These are phyloP conservation scores for Saccharomycopsis malanga DNA, from an alignment of 805 yeast genomes.

Conservation along the genomic window DNA sequence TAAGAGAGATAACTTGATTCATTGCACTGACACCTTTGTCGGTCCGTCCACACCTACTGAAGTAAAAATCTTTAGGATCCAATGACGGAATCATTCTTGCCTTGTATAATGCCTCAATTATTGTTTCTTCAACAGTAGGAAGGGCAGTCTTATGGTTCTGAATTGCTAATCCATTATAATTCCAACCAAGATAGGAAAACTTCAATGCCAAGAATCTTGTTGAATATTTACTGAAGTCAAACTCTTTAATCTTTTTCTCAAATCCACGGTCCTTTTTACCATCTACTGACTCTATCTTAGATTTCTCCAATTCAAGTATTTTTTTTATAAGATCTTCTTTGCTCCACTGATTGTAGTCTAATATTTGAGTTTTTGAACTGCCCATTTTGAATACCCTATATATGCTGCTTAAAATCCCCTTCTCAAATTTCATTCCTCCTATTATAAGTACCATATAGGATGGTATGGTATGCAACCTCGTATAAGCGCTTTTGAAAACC, in stretches of 20 bases:
- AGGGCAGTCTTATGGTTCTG: conserved; percentile 71
- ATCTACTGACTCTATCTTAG: not conserved
- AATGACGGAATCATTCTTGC: conserved; percentile 57
- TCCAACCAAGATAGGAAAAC: conserved; percentile 92
- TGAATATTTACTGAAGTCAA: conserved; percentile 59
- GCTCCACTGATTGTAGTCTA: conserved; percentile 14
- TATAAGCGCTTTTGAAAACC: too few species aligned
- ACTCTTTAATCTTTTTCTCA: conserved; percentile 23
- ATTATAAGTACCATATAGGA: too few species aligned
- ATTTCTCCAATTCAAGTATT: conserved; percentile 7
- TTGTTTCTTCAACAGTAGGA: conserved; percentile 79
- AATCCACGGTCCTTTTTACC: too few species aligned
- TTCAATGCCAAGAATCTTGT: conserved; percentile 69
- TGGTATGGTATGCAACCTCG: too few species aligned
- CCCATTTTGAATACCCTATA: too few species aligned
- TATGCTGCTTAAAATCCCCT: too few species aligned
- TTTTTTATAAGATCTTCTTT: conserved; percentile 13
- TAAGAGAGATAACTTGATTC: conserved; percentile 84
- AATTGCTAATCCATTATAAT: conserved; percentile 81
- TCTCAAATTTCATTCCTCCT: too few species aligned
- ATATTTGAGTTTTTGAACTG: too few species aligned
- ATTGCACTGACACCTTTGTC: conserved; percentile 62
- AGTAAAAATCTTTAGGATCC: conserved; percentile 60
- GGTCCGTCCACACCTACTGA: conserved; percentile 56
- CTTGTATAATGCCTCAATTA: conserved; percentile 62